A percentile compares a stretch with the other conserved stretches of the same genome.
Evolutionary conservation across 495 filamentous ascomycete species (phyloP).

Genomic region (Trypethelium eluteriae): DNA sequence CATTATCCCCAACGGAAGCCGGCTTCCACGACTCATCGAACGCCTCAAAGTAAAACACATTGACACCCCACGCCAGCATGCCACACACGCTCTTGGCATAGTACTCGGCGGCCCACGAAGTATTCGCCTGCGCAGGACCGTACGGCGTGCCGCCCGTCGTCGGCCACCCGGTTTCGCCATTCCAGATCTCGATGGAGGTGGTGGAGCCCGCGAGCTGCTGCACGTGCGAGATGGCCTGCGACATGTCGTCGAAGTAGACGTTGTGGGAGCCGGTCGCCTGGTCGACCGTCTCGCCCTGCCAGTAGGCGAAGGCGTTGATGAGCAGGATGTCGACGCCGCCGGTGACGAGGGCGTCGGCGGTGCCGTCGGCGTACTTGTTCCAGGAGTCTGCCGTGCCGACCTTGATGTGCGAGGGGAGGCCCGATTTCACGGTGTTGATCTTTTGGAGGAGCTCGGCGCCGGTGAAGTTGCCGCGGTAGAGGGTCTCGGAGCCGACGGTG

Average conservation of each 20-base stretch:
- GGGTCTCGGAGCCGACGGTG: conserved; percentile 69
- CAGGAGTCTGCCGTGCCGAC: conserved; percentile 75
- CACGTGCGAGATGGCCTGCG: conserved; percentile 62
- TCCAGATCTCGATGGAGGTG: conserved; percentile 57
- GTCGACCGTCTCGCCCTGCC: conserved; percentile 59
- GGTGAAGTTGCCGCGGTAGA: conserved; percentile 68
- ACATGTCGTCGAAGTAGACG: conserved; percentile 69
- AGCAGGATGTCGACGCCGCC: conserved; percentile 60
- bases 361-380: conserved; percentile 73
- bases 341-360: conserved; percentile 58
- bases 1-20: conserved; percentile 58
- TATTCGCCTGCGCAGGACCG: conserved; percentile 54
- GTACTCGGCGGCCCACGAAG: conserved; percentile 52
- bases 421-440: conserved; percentile 53
- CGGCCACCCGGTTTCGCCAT: conserved; percentile 70
- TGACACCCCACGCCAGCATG: conserved; percentile 62
- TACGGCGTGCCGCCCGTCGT: conserved; percentile 56
- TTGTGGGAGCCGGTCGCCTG: conserved; percentile 63
- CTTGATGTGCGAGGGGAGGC: conserved; percentile 46
- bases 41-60: conserved; percentile 79
- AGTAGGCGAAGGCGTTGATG: conserved; percentile 78
- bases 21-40: conserved; percentile 81
- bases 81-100: conserved; percentile 63
- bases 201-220: conserved; percentile 50
- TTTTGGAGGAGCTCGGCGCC: conserved; percentile 53